Percentiles rank a stretch among this genome's conserved stretches.
Conservation (phyloP, 208 protist species). For the Angomonas ambiguus region DNA sequence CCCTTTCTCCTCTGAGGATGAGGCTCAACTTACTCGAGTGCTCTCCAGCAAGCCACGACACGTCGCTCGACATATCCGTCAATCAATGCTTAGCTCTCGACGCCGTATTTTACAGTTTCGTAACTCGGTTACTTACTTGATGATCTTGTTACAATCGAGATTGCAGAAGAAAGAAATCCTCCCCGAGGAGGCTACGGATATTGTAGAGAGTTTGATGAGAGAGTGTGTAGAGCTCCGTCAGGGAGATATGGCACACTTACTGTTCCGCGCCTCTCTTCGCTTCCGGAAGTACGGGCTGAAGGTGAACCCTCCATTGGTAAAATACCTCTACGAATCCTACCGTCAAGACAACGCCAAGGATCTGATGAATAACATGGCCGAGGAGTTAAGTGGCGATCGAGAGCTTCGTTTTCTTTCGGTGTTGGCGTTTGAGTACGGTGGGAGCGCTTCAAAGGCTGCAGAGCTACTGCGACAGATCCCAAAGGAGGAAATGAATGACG, state of each 20-base stretch:
- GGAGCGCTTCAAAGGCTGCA: slow-evolving; percentile 27
- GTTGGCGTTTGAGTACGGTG: slow-evolving; percentile 67
- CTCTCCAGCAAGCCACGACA: slow-evolving; percentile 77
- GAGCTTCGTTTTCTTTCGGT: slow-evolving; percentile 61
- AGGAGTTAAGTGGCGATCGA: slow-evolving; percentile 58
- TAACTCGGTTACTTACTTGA: slow-evolving; percentile 88
- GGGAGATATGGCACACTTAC: slow-evolving; percentile 87
- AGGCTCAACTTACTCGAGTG: slow-evolving; percentile 65
- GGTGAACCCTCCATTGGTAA: slow-evolving; percentile 55
- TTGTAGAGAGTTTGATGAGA: slow-evolving; percentile 83
- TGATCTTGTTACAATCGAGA: slow-evolving; percentile 82
- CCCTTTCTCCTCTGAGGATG: slow-evolving; percentile 78
- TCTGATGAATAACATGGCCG: slow-evolving; percentile 80
- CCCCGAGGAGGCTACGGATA: slow-evolving; percentile 57
- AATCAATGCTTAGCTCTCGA: slow-evolving; percentile 75
- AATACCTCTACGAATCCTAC: slow-evolving; percentile 84
- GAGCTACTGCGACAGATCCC: slow-evolving; percentile 48
- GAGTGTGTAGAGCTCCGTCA: slow-evolving; percentile 89
- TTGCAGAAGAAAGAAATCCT: slow-evolving; percentile 74
- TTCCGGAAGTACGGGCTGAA: slow-evolving; percentile 85
- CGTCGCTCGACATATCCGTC: slow-evolving; percentile 78
- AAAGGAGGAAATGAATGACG: slow-evolving; percentile 29
- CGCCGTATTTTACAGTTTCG: slow-evolving; percentile 79
- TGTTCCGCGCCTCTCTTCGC: slow-evolving; percentile 85
- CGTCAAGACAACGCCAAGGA: slow-evolving; percentile 67